These are phyloP conservation scores for Micractinium conductrix DNA, from an alignment of 139 green algal species.

Conservation along the genomic window DNA sequence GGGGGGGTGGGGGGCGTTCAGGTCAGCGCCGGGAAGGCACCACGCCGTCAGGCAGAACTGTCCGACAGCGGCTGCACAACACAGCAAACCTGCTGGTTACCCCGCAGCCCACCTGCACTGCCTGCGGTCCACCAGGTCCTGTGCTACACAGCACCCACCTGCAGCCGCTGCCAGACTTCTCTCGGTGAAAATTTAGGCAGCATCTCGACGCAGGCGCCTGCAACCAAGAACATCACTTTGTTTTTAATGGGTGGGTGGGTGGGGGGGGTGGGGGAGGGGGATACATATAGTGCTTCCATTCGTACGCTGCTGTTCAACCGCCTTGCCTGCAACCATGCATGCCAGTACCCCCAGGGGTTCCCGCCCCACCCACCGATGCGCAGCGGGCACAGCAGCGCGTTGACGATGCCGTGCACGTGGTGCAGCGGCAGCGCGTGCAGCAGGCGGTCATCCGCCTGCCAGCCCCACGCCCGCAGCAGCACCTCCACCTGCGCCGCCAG, in stretches of 20 bases:
- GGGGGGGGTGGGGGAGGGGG: no score
- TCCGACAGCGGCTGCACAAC: no score
- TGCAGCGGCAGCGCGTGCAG: constrained; percentile 94
- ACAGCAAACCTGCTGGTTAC: no score
- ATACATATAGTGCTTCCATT: not conserved
- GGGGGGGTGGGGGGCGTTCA: no score
- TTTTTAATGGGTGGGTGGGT: no score
- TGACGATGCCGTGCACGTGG: constrained; percentile 96
- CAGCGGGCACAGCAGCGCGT: constrained; percentile 85
- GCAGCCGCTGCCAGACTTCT: constrained; percentile 68
- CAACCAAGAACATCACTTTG: no score
- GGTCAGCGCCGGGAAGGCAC: no score
- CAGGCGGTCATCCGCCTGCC: constrained; percentile 77
- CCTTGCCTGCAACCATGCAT: not conserved
- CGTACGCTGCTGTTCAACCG: not conserved
- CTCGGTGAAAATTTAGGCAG: constrained; percentile 79
- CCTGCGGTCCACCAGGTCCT: not conserved
- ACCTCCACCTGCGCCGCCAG: constrained; percentile 75
- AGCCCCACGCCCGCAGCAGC: constrained; percentile 83
- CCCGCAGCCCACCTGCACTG: no score
- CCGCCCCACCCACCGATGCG: not conserved
- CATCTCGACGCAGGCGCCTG: constrained; percentile 82
- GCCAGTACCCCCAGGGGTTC: no score
- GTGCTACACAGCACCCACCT: constrained; percentile 41
- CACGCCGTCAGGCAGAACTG: no score